phyloP scores from a whole-genome alignment of 371 early-diverging fungal species.

The Mortierella sp. region DNA sequence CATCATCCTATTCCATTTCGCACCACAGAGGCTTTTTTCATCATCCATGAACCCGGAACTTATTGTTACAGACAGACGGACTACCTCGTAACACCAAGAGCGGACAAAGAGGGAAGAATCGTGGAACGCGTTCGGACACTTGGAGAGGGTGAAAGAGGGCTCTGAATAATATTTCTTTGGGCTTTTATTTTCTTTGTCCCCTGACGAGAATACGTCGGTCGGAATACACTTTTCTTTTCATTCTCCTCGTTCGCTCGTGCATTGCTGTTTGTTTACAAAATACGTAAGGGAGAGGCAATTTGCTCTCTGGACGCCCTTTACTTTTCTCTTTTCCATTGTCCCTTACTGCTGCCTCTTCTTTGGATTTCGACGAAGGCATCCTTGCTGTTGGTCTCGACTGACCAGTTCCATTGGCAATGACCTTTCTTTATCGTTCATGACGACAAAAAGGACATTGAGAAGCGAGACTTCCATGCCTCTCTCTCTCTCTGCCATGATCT shows the following conservation, averaged over 20 bases:
- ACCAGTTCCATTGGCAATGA: neutral
- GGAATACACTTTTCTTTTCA: neutral
- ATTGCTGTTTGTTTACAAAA: neutral
- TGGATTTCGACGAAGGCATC: neutral
- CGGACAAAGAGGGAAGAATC: neutral
- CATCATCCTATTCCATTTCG: neutral
- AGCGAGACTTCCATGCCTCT: neutral
- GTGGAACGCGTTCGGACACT: too few relatives aligned
- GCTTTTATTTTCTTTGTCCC: neutral
- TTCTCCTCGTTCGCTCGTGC: neutral
- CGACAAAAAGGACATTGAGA: neutral
- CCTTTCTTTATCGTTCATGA: neutral
- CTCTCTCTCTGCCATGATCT: neutral
- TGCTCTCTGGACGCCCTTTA: slow-evolving; percentile 2
- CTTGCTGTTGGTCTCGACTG: neutral
- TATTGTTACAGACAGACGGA: too few relatives aligned
- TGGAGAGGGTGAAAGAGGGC: neutral
- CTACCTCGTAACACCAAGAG: too few relatives aligned
- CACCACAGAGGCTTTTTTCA: neutral
- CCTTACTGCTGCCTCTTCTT: neutral
- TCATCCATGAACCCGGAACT: neutral
- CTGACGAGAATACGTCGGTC: neutral
- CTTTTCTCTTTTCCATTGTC: neutral
- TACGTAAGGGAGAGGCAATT: neutral
- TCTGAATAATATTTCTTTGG: neutral